Conservation (phyloP, 352 stramenopile species). For the Phytophthora fragariae region DNA sequence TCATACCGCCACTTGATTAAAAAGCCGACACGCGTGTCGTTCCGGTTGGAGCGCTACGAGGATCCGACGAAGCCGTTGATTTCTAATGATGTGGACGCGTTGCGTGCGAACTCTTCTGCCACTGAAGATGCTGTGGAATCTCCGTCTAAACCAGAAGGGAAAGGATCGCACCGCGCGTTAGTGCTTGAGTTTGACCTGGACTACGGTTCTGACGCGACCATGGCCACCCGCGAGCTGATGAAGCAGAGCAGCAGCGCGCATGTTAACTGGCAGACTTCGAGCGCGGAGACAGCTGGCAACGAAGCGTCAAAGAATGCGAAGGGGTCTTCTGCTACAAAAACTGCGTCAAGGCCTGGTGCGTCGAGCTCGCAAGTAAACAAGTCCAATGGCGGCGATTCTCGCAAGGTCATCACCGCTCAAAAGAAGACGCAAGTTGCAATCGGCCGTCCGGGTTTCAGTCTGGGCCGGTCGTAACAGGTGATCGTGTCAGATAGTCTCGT, state of each 20-base stretch:
- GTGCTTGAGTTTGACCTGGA: slow-evolving; percentile 70
- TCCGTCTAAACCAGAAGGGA: slow-evolving; percentile 18
- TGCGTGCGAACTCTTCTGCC: slow-evolving; percentile 33
- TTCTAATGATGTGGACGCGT: slow-evolving; percentile 87
- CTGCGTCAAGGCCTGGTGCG: slow-evolving; percentile 4
- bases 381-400: slow-evolving; percentile 35
- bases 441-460: slow-evolving; percentile 80
- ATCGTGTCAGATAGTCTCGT: neutral
- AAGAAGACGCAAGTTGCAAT: slow-evolving; percentile 87
- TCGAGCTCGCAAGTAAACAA: slow-evolving; percentile 42
- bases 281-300: neutral
- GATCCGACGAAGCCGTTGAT: slow-evolving; percentile 92
- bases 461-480: slow-evolving; percentile 62
- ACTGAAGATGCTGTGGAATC: neutral
- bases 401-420: slow-evolving; percentile 60
- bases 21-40: slow-evolving; percentile 84
- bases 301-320: slow-evolving; percentile 14
- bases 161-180: slow-evolving; percentile 43
- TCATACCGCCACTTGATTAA: slow-evolving; percentile 94
- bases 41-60: slow-evolving; percentile 86
- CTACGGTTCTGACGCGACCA: slow-evolving; percentile 91
- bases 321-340: slow-evolving; percentile 2
- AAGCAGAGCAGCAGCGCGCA: slow-evolving; percentile 91
- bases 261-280: slow-evolving; percentile 63
- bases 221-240: slow-evolving; percentile 94